A percentile compares a stretch with the other conserved stretches of the same genome.
Evolutionary conservation across 768 basidiomycete genomes (phyloP).

Genomic region (Cyathus striatus): DNA sequence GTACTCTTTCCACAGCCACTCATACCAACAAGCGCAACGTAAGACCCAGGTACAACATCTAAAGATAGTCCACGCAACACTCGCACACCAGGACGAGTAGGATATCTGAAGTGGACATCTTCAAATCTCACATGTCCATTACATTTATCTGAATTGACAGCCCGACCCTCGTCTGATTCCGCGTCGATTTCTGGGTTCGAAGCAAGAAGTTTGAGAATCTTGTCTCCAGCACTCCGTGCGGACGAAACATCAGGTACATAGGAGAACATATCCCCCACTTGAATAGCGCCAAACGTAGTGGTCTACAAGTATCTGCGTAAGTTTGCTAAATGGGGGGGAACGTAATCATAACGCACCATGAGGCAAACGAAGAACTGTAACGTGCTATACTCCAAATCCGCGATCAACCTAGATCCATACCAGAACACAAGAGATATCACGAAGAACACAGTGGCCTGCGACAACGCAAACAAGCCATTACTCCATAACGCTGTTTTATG

Average conservation of each 20-base stretch:
- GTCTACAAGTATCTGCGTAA: background rate
- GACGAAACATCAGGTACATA: slow-evolving; percentile 89
- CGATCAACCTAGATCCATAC: slow-evolving; percentile 64
- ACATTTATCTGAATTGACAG: slow-evolving; percentile 34
- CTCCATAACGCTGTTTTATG: slow-evolving; percentile 61
- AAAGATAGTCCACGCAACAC: slow-evolving; percentile 77
- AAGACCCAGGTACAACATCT: slow-evolving; percentile 70
- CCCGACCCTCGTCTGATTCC: slow-evolving; percentile 61
- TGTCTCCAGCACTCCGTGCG: slow-evolving; percentile 70
- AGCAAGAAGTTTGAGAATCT: slow-evolving; percentile 76
- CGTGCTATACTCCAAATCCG: slow-evolving; percentile 45
- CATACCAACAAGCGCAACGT: slow-evolving; percentile 77
- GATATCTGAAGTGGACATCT: slow-evolving; percentile 85
- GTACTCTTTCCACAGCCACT: slow-evolving; percentile 82
- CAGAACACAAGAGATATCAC: slow-evolving; percentile 84
- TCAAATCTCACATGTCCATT: slow-evolving; percentile 71
- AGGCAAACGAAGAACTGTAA: slow-evolving; percentile 78
- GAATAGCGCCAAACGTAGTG: slow-evolving; percentile 63
- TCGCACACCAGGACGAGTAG: slow-evolving; percentile 77
- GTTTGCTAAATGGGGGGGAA: background rate
- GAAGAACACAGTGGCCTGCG: slow-evolving; percentile 72
- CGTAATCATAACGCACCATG: slow-evolving; percentile 46
- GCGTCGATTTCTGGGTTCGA: slow-evolving; percentile 75
- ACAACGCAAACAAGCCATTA: slow-evolving; percentile 63
- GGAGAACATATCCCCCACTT: slow-evolving; percentile 80